phyloP scores from a whole-genome alignment of 2,329 filamentous ascomycete species.

The Trichoderma atrobrunneum region DNA sequence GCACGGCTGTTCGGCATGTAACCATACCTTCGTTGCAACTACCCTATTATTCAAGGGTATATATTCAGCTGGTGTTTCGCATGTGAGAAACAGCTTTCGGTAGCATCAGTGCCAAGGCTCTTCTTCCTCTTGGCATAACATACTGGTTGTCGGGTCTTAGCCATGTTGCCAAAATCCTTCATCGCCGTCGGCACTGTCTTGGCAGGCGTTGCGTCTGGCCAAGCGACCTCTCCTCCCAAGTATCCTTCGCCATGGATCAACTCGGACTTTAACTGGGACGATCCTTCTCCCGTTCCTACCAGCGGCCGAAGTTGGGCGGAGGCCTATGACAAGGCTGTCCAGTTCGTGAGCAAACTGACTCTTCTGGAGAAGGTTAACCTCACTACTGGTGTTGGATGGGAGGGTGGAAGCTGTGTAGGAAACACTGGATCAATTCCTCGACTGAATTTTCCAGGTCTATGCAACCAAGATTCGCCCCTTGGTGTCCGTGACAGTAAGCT shows the following conservation, averaged over 20 bases:
- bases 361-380: not conserved
- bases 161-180: not conserved
- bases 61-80: not conserved
- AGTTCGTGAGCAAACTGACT: not conserved
- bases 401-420: slow-evolving; percentile 37
- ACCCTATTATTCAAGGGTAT: not conserved
- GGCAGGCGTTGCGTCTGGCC: not conserved
- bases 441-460: slow-evolving; percentile 42
- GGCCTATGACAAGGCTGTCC: slow-evolving; percentile 1
- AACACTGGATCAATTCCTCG: slow-evolving; percentile 46
- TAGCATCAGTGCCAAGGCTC: not conserved
- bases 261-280: not conserved
- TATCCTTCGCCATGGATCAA: slow-evolving; percentile 1
- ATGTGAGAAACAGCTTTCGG: not conserved
- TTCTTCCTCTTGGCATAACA: not conserved
- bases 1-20: not conserved
- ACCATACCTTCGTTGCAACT: not conserved
- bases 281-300: not conserved
- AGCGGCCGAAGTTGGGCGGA: not conserved
- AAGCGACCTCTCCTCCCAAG: not conserved
- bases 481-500: not conserved
- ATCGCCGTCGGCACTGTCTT: not conserved
- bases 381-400: not conserved
- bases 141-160: not conserved
- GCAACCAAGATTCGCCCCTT: not conserved